Percentiles rank a stretch among this genome's conserved stretches.
Evolutionary conservation across 1,139 yeast genomes (phyloP).

Genomic region (Candida glucosophila): DNA sequence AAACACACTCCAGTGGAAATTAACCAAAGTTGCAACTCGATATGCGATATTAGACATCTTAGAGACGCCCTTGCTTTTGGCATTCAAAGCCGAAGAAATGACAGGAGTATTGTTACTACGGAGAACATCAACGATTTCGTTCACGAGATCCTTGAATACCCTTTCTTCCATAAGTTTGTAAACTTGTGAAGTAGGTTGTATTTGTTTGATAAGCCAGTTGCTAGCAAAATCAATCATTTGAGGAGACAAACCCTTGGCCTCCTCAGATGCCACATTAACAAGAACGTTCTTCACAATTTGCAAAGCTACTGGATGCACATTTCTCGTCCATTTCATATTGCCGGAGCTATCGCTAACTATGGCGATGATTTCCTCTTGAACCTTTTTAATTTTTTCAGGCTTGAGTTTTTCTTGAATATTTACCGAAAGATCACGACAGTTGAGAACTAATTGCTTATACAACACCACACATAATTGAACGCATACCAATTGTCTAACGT

Average conservation of each 20-base stretch:
- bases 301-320: slow-evolving; percentile 62
- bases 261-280: slow-evolving; percentile 3
- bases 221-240: slow-evolving; percentile 54
- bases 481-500: slow-evolving; percentile 77
- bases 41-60: slow-evolving; percentile 42
- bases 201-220: slow-evolving; percentile 78
- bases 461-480: slow-evolving; percentile 65
- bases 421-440: slow-evolving; percentile 10
- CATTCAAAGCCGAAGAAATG: slow-evolving; percentile 4
- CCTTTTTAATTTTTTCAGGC: slow-evolving; percentile 21
- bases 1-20: slow-evolving; percentile 72
- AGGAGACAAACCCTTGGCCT: slow-evolving; percentile 20
- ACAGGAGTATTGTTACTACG: slow-evolving; percentile 8
- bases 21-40: slow-evolving; percentile 49
- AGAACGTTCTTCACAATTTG: slow-evolving; percentile 50
- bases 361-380: slow-evolving; percentile 58
- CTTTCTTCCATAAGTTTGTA: slow-evolving; percentile 72
- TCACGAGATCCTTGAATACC: slow-evolving; percentile 43
- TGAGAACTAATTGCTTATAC: slow-evolving; percentile 55
- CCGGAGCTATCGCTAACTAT: slow-evolving; percentile 83
- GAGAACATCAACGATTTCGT: slow-evolving; percentile 15
- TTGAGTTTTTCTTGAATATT: slow-evolving; percentile 14
- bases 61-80: slow-evolving; percentile 13
- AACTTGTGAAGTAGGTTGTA: slow-evolving; percentile 75
- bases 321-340: slow-evolving; percentile 84